Percentiles rank a stretch among this genome's conserved stretches.
Evolutionary conservation across 768 basidiomycete genomes (phyloP).

Genomic region (Boletus rubescentipes): DNA sequence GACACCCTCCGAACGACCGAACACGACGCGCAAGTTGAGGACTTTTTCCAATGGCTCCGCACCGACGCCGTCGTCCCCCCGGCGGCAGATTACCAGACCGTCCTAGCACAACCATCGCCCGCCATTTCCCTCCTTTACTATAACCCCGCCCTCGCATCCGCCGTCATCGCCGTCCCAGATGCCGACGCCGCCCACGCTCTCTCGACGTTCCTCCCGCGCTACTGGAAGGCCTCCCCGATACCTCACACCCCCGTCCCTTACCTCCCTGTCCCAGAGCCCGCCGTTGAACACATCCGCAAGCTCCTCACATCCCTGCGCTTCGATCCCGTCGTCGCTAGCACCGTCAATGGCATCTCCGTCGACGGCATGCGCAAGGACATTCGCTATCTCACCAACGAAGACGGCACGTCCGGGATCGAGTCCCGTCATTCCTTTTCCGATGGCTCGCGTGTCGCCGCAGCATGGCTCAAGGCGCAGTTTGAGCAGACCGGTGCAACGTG

Average conservation of each 20-base stretch:
- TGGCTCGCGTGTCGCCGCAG: conserved; percentile 43
- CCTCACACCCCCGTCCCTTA: conserved; percentile 48
- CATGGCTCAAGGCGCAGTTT: conserved; percentile 59
- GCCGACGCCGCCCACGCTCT: conserved; percentile 42
- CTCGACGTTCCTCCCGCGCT: conserved; percentile 65
- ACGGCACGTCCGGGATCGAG: conserved; percentile 64
- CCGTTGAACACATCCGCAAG: conserved; percentile 52
- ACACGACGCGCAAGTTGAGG: conserved; percentile 34
- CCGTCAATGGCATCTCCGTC: conserved; percentile 68
- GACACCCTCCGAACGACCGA: conserved; percentile 36
- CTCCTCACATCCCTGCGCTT: conserved; percentile 64
- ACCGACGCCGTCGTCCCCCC: conserved; percentile 17
- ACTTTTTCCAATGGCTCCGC: conserved; percentile 35
- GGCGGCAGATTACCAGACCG: conserved; percentile 18
- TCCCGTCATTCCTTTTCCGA: conserved; percentile 82
- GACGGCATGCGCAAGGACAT: conserved; percentile 68
- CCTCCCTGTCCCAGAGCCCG: conserved; percentile 55
- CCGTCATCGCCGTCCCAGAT: conserved; percentile 49
- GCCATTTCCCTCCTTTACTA: conserved; percentile 41
- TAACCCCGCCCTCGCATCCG: conserved; percentile 36
- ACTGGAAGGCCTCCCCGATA: conserved; percentile 69
- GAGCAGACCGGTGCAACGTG: conserved; percentile 78
- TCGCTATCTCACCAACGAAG: conserved; percentile 84
- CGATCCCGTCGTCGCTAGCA: conserved; percentile 62
- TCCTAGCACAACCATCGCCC: conserved; percentile 4